These are phyloP conservation scores for Russula vinacea DNA, from an alignment of 768 basidiomycete genomes.

Conservation along the genomic window DNA sequence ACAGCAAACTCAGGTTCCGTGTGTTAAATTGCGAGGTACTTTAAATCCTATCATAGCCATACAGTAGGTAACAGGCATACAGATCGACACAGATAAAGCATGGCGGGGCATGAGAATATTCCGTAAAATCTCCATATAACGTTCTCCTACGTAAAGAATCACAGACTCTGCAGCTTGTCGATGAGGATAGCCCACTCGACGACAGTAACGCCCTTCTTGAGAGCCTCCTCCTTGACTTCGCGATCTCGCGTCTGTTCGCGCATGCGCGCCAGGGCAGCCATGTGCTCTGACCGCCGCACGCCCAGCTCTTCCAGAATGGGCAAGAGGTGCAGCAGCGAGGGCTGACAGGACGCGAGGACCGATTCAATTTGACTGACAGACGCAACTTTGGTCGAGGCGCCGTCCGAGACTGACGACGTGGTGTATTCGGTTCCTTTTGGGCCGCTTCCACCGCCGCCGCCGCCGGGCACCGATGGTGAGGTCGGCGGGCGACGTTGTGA, in stretches of 20 bases:
- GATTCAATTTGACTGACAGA: slow-evolving; percentile 47
- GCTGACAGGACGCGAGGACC: slow-evolving; percentile 59
- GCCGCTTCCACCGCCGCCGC: neutral
- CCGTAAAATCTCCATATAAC: neutral
- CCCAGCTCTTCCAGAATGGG: slow-evolving; percentile 58
- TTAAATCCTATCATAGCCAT: neutral
- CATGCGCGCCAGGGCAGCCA: slow-evolving; percentile 58
- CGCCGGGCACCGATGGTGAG: slow-evolving; percentile 6
- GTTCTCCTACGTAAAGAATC: neutral
- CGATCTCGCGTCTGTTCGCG: slow-evolving; percentile 64
- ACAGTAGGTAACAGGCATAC: neutral
- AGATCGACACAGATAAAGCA: slow-evolving; percentile 5
- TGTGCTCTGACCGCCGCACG: slow-evolving; percentile 56
- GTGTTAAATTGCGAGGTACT: neutral
- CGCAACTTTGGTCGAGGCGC: slow-evolving; percentile 36
- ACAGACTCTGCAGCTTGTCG: slow-evolving; percentile 53
- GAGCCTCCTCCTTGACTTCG: slow-evolving; percentile 66
- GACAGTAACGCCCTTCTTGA: slow-evolving; percentile 64
- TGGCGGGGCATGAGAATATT: neutral
- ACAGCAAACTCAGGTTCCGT: neutral
- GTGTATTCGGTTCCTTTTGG: slow-evolving; percentile 23
- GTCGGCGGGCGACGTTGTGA: slow-evolving; percentile 19
- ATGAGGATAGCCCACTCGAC: slow-evolving; percentile 79
- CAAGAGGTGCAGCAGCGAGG: slow-evolving; percentile 60
- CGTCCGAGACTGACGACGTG: slow-evolving; percentile 11